A percentile compares a stretch with the other conserved stretches of the same genome.
These are phyloP conservation scores for Gentiana dahurica DNA, from an alignment of 257 asterid species.

Conservation along the genomic window DNA sequence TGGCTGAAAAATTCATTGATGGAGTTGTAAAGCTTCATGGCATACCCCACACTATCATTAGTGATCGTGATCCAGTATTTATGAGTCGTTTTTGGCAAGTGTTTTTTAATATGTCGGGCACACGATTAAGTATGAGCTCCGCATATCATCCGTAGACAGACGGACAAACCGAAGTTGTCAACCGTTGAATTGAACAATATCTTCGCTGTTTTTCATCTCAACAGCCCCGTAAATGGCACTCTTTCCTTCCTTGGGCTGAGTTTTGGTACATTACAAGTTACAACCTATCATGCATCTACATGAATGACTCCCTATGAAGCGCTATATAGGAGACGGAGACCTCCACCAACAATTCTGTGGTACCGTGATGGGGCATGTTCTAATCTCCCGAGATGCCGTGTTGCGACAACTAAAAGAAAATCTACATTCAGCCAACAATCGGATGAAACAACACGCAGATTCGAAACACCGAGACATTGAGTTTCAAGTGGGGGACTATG, in stretches of 20 bases:
- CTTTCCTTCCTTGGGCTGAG: neutral
- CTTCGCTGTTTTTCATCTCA: neutral
- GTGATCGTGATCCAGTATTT: too few relatives aligned
- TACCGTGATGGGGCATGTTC: neutral
- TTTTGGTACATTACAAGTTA: conserved; percentile 4
- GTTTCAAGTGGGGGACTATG: neutral
- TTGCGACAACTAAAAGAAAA: neutral
- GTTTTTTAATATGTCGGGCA: too few relatives aligned
- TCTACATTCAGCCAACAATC: neutral
- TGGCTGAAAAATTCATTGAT: neutral
- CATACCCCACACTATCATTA: too few relatives aligned
- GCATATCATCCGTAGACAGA: too few relatives aligned
- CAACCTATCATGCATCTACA: neutral
- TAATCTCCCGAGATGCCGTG: neutral
- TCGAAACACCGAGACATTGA: neutral
- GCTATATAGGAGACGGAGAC: neutral
- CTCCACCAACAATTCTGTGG: neutral
- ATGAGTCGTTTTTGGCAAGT: too few relatives aligned
- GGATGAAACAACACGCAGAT: neutral
- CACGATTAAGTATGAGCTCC: too few relatives aligned
- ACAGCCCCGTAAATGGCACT: neutral
- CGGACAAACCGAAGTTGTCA: too few relatives aligned
- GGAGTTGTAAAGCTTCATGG: too few relatives aligned
- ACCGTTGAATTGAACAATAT: too few relatives aligned
- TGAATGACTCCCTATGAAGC: neutral